Percentiles rank a stretch among this genome's conserved stretches.
These are phyloP conservation scores for Syzygium grande DNA, from an alignment of 345 rosid species.

Conservation along the genomic window DNA sequence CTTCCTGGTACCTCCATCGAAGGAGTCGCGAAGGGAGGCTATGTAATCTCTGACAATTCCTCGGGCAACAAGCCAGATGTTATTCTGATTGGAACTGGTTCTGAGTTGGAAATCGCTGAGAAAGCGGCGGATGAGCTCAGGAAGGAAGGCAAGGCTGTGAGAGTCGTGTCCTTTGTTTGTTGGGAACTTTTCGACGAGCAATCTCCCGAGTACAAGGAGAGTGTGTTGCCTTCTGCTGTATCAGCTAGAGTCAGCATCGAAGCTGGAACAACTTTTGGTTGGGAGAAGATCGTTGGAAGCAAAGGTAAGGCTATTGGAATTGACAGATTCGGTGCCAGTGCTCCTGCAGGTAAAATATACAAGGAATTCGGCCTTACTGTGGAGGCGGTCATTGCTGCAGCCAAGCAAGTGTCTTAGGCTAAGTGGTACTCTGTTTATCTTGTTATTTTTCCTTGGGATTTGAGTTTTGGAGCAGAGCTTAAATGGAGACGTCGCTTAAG, in stretches of 20 bases:
- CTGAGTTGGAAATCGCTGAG: slow-evolving; percentile 87
- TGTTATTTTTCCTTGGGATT: background rate
- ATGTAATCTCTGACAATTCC: slow-evolving; percentile 75
- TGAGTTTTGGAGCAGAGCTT: background rate
- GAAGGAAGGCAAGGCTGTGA: slow-evolving; percentile 78
- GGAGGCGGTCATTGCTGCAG: slow-evolving; percentile 68
- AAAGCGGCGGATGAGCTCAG: slow-evolving; percentile 64
- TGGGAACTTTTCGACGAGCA: slow-evolving; percentile 87
- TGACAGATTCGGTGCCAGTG: slow-evolving; percentile 84
- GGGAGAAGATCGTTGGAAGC: slow-evolving; percentile 63
- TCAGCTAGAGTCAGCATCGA: slow-evolving; percentile 84
- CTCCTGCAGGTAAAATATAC: slow-evolving; percentile 73
- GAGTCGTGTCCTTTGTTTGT: slow-evolving; percentile 80
- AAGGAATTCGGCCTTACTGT: slow-evolving; percentile 67
- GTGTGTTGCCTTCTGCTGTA: slow-evolving; percentile 67
- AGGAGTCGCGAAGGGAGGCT: slow-evolving; percentile 87
- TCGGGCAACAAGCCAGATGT: slow-evolving; percentile 87
- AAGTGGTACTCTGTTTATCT: background rate
- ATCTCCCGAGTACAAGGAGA: slow-evolving; percentile 75
- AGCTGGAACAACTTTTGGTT: slow-evolving; percentile 83
- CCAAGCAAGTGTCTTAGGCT: slow-evolving; percentile 17
- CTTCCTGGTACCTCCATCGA: slow-evolving; percentile 86
- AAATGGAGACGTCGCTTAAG: background rate
- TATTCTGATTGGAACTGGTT: slow-evolving; percentile 89
- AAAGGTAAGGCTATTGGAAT: slow-evolving; percentile 80